Conservation (phyloP, 78 protist genomes). For the Reticulomyxa filosa region DNA sequence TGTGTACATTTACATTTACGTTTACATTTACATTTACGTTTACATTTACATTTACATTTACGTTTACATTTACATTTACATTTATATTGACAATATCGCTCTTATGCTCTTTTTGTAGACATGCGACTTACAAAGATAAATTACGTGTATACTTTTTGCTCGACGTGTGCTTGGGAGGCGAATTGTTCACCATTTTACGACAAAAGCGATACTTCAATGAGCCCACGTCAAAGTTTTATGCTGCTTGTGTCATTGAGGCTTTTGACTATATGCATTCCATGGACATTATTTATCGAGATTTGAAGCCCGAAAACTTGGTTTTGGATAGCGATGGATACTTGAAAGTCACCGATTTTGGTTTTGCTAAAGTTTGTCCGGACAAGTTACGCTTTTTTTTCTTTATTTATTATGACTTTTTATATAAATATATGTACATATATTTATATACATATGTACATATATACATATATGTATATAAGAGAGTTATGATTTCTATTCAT, state of each 20-base stretch:
- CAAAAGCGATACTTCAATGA: conserved; percentile 7
- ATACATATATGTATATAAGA: not conserved
- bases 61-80: no score
- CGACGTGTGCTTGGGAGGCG: conserved; percentile 23
- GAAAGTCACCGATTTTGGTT: conserved; percentile 63
- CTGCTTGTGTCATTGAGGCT: conserved; percentile 44
- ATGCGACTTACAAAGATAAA: no score
- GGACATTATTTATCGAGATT: conserved; percentile 59
- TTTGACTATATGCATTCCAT: conserved; percentile 47
- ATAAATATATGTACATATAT: not conserved
- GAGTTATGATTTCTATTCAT: not conserved
- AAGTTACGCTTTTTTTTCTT: no score
- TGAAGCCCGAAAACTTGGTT: conserved; percentile 73
- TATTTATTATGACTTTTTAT: not conserved
- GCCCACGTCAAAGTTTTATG: conserved; percentile 40
- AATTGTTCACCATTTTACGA: conserved; percentile 19
- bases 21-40: no score
- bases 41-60: no score
- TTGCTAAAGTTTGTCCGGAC: no score
- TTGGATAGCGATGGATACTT: conserved; percentile 35
- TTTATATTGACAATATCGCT: no score
- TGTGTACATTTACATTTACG: no score
- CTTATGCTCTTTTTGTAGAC: no score
- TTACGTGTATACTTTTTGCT: conserved; percentile 10
- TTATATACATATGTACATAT: not conserved